Base-by-base conservation (phyloP, 495 filamentous ascomycete genomes). In the Pyrenula aspistea region DNA sequence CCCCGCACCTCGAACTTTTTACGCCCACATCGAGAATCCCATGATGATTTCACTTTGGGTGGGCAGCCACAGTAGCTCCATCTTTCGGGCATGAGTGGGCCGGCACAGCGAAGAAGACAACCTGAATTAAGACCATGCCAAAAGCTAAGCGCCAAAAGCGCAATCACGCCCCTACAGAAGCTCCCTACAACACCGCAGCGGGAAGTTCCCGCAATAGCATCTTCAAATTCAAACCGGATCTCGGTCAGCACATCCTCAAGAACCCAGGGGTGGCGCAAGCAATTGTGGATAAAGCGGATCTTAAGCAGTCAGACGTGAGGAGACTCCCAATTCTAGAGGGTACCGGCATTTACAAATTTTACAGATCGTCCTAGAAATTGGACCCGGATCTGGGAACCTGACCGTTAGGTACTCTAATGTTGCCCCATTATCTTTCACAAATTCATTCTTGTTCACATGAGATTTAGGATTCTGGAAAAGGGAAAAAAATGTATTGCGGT, bases 171-270 rank as follows among this genome's bases (percentile, higher is more conserved):
- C 73, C 76, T 22, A 63, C 72, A 53, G 68, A 67, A 25, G 67
- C 68, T 24, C 86, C 86, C 2, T 90, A 89, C 68, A 63, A 72
- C 55, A 68, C 68, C 61, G 66, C 71, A 20, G 67, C 73, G n/a
- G 67, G 74, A 49, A 79, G 77, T 60, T 65, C 72, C 22, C 72
- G 77, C 24, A 70, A 76, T 71, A 89, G 87, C 63, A 86, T 95
- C 70, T 96, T 96, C 79, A 83, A 83, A 60, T 87, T 88, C 82
- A 89, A 90, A 70, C 89, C 82, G 56, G 80, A 87, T 63, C 75
- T 89, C 54, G 87, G 92, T 59, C 92, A 97, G 73, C 92, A 97
- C 70, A 89, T 97, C 55, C 78, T 97, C 62, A 95, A 95, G 73
- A 96, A 97, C 71, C 91, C 91, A 19, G 90, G 89, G 57, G 88